Evolutionary conservation across 2,329 filamentous ascomycete genomes (phyloP).

Genomic region (Fusarium sp.): DNA sequence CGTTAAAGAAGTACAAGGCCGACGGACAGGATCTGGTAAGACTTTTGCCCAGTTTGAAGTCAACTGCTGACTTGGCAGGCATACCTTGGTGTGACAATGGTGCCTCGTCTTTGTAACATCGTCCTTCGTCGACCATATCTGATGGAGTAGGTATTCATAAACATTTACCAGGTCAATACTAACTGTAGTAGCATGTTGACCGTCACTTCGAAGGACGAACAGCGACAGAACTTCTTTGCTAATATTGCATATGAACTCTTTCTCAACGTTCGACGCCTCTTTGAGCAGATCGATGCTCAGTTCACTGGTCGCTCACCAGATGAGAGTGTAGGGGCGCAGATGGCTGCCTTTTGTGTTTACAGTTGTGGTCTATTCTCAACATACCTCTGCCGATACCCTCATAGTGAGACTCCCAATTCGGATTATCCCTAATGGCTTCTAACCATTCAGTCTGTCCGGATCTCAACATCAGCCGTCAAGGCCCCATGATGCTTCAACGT

Average conservation of each 20-base stretch:
- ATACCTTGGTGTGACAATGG: constrained; percentile 67
- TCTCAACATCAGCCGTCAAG: constrained; percentile 53
- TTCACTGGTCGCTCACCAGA: constrained; percentile 60
- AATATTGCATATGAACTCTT: constrained; percentile 62
- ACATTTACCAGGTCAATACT: not conserved
- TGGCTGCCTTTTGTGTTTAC: constrained; percentile 67
- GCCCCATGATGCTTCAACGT: constrained; percentile 60
- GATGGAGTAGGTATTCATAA: constrained; percentile 56
- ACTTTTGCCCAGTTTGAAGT: not conserved
- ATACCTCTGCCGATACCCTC: constrained; percentile 65
- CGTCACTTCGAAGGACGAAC: constrained; percentile 53
- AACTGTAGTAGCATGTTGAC: constrained; percentile 57
- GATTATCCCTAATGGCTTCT: constrained; percentile 13
- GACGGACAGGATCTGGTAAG: constrained; percentile 64
- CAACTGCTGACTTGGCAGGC: constrained; percentile 52
- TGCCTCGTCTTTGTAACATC: constrained; percentile 68
- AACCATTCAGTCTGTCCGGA: constrained; percentile 58
- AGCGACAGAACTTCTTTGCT: constrained; percentile 55
- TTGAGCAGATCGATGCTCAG: constrained; percentile 64
- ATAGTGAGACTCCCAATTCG: constrained; percentile 51
- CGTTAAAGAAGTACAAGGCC: constrained; percentile 60
- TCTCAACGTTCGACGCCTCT: constrained; percentile 60
- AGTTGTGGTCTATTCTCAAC: constrained; percentile 65
- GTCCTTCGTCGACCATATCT: constrained; percentile 67
- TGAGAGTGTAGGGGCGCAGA: constrained; percentile 65